Base-by-base conservation (phyloP, 2,329 filamentous ascomycete genomes). In the Bipolaris sorokiniana region DNA sequence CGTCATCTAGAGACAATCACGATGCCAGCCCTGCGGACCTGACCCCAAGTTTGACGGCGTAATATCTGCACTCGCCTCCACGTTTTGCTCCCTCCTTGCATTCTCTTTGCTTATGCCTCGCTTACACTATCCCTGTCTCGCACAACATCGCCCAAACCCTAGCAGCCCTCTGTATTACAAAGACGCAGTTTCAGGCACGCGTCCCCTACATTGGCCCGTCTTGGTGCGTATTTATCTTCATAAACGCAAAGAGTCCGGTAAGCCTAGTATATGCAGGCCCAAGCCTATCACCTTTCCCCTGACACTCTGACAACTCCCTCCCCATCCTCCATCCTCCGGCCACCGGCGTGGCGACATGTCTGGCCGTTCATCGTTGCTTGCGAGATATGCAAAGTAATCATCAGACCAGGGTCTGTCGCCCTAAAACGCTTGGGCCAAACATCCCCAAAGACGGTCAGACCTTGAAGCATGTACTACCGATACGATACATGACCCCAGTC, bases 391-490 rank as follows among this genome's bases (percentile, higher is more conserved):
- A 13, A 31, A 31, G 28, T 31, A 31, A 31, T 31, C 28, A 31
- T 5, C 28, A 31, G 28, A 31, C 28, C 3, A 10, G 28, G 10
- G 28, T 31, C 28, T 11, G 28, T 34, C 20, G 20, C 6, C 44
- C 44, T 5, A 26, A 42, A n/a, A n/a, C 40, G 22, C 40, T 22
- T 36, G 20, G 44, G 44, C 20, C 44, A 22, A 28, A 26, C 15
- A 28, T 26, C 13, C 11, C 20, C 15, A 22, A 26, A 45, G 41
- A 28, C 16, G 10, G 9, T 7, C 18, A 16, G 38, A 38, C 31
- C 46, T 48, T 48, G 46, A n/a, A 28, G 34, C 46, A 38, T 38
- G 46, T 42, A 26, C 40, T 42, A n/a, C 22, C 38, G 18, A 13
- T 22, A 41, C 18, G 28, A 31, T n/a, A 45, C 23, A 18, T 26